Evolutionary conservation across 148 eudicot genomes (phyloP).

Genomic region (Agrostemma githago): DNA sequence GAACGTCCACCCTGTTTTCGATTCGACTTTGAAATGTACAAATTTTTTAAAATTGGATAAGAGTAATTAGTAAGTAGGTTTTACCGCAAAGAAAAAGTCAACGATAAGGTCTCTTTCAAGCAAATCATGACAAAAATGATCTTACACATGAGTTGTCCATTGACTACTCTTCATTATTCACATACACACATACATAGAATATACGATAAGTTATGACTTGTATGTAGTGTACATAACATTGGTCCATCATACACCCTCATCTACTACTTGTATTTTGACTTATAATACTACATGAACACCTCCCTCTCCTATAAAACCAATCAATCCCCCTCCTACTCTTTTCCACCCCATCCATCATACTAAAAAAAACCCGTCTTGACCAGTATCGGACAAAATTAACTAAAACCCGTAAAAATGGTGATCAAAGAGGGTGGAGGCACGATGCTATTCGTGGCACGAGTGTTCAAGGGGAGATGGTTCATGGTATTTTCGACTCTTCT

Average conservation of each 20-base stretch:
- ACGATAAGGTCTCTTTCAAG: constrained; percentile 2
- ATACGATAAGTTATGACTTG: background rate
- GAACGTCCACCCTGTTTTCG: too few relatives aligned
- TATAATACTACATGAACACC: background rate
- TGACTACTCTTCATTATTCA: constrained; percentile 16
- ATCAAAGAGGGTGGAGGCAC: background rate
- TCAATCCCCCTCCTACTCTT: background rate
- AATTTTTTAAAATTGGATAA: too few relatives aligned
- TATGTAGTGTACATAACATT: background rate
- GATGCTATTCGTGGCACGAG: constrained; percentile 2
- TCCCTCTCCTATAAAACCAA: background rate
- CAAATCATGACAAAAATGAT: background rate
- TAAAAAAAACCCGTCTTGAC: background rate
- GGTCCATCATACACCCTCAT: background rate
- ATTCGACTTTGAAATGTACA: too few relatives aligned
- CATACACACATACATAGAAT: background rate
- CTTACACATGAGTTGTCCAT: background rate
- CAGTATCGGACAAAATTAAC: too few relatives aligned
- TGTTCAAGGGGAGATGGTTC: constrained; percentile 42
- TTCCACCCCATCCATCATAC: background rate
- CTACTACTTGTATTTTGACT: background rate
- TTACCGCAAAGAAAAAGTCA: background rate
- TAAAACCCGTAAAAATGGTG: background rate
- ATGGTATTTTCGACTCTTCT: constrained; percentile 39
- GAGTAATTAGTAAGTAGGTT: too few relatives aligned